phyloP scores from a whole-genome alignment of 768 basidiomycete genomes.

The Megacollybia marginata region DNA sequence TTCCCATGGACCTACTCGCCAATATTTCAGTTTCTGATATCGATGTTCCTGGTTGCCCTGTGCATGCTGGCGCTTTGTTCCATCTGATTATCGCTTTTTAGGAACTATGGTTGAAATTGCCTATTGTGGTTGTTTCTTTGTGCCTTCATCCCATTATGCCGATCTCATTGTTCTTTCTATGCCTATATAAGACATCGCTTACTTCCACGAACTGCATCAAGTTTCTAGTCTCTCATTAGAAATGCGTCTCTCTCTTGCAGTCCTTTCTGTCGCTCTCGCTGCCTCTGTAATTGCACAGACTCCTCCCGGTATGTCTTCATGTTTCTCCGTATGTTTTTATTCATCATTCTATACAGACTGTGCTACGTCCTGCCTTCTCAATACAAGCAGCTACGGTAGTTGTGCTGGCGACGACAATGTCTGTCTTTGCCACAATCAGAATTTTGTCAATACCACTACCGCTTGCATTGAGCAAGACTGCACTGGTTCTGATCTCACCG shows the following conservation, averaged over 20 bases:
- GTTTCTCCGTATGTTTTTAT: neutral
- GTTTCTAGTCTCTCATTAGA: constrained; percentile 7
- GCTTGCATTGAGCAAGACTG: constrained; percentile 44
- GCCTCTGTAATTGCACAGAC: constrained; percentile 30
- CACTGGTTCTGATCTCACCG: constrained; percentile 33
- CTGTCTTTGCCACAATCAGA: constrained; percentile 49
- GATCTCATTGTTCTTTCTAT: too few relatives aligned
- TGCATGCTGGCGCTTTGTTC: too few relatives aligned
- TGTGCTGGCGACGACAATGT: constrained; percentile 43
- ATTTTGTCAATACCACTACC: constrained; percentile 39
- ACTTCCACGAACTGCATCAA: too few relatives aligned
- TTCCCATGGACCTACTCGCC: too few relatives aligned
- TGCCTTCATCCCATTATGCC: too few relatives aligned
- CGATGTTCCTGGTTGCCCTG: too few relatives aligned
- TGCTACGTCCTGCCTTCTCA: constrained; percentile 37
- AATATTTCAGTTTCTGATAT: too few relatives aligned
- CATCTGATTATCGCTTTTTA: too few relatives aligned
- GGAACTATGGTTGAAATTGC: too few relatives aligned
- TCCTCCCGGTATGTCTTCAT: constrained; percentile 18
- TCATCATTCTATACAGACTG: constrained; percentile 33
- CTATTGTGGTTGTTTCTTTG: too few relatives aligned
- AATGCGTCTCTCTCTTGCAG: constrained; percentile 49
- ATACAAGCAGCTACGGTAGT: constrained; percentile 27
- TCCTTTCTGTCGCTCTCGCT: constrained; percentile 22
- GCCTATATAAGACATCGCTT: too few relatives aligned